Evolutionary conservation across 1,284 basidiomycete species (phyloP), one percentile per base, ranked within the genome.

Genomic region (Cerioporus squamosus): DNA sequence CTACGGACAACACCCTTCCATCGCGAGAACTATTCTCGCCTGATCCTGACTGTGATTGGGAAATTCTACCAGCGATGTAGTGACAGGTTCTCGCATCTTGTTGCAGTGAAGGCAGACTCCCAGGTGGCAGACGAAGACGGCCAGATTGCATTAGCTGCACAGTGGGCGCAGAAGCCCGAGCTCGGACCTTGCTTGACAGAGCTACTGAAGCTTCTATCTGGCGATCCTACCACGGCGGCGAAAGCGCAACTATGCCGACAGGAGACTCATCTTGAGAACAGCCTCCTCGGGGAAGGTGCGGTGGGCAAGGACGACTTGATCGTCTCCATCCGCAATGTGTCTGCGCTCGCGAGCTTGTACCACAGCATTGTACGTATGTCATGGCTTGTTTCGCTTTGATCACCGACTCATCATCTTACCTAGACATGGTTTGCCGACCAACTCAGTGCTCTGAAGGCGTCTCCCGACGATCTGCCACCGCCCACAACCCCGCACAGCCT

Each of bases 21-120:
- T 68, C 85, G 90, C 58, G 97, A 98, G 72, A 95, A 89, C 71
- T 96, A 98, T 73, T 90, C 94, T 29, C 86, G 94, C n/a, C 79
- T 99, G 39, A 95, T 99, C 60, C 84, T 99, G 23, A 90, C 92
- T n/a, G 91, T 98, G 43, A 91, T 98, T 50, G 94, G 97, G 38
- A 95, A 98, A 72, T 98, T 96, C 73, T 98, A 98, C 70, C 94
- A 97, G 71, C 87, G 91, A 40, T 97, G 95, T 69, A 94, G 91
- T 65, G 90, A 95, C 67, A 82, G 90, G 29, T 98, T 94, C 75
- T 88, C 93, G 65, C 85, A 83, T 60, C 79, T 94, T 10, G 87
- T 91, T 22, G 80, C 86, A 0, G 71, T 80, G 8, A 73, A 72
- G 31, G 67, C 71, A 33, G 63, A 71, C n/a, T 61, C 68, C 23